A percentile compares a stretch with the other conserved stretches of the same genome.
phyloP scores from a whole-genome alignment of 148 eudicot genomes.

The Fagopyrum homotropicum region DNA sequence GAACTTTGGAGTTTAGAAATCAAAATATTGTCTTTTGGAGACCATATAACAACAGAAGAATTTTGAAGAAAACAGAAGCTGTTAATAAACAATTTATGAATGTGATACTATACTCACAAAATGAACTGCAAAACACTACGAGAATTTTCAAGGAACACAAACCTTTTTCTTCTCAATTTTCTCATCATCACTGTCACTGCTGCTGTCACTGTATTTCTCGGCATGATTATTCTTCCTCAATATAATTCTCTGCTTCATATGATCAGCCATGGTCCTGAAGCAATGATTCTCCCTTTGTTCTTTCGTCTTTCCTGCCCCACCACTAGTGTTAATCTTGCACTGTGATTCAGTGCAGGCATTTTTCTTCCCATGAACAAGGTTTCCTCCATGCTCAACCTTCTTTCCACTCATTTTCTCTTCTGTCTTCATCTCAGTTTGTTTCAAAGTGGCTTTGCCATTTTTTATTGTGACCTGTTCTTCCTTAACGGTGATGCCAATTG shows the following conservation, averaged over 20 bases:
- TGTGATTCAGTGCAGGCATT: conserved; percentile 1
- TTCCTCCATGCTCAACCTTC: conserved; percentile 11
- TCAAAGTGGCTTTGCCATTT: conserved; percentile 1
- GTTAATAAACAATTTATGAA: no score
- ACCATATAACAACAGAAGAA: conserved; percentile 1
- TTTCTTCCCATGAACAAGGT: background rate
- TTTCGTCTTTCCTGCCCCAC: conserved; percentile 15
- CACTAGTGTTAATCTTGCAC: background rate
- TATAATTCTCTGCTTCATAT: conserved; percentile 26
- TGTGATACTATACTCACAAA: no score
- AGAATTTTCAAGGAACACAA: conserved; percentile 1
- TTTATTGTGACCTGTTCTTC: conserved; percentile 13
- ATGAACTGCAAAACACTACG: background rate
- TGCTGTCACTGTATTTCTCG: conserved; percentile 19
- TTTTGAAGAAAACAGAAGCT: no score
- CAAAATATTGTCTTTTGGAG: background rate
- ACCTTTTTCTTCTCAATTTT: conserved; percentile 21
- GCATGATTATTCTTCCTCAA: conserved; percentile 24
- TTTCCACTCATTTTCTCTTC: conserved; percentile 14
- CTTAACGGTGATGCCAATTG: conserved; percentile 14
- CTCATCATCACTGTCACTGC: conserved; percentile 30
- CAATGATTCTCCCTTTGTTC: conserved; percentile 18
- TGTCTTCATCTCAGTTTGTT: conserved; percentile 13
- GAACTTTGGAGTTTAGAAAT: background rate
- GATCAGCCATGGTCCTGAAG: conserved; percentile 28